Evolutionary conservation across 2,329 filamentous ascomycete genomes (phyloP), one percentile per base, ranked within the genome.

Genomic region (Colletotrichum sp.): DNA sequence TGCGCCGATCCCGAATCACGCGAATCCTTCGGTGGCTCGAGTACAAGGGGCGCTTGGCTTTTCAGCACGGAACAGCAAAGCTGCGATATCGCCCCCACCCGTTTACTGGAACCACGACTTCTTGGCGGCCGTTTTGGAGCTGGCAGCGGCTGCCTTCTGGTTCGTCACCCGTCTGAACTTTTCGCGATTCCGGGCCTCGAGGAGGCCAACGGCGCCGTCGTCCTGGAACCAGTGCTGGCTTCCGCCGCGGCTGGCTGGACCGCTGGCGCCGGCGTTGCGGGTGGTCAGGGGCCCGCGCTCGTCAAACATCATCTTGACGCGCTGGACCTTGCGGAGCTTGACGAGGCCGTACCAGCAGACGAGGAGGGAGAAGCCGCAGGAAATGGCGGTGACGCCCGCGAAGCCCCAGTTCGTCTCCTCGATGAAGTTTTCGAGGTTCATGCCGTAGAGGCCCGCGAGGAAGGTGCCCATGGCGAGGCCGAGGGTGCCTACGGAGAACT

Each of bases 381-480:
- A 98, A 76, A 91, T 87, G 21, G 87, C 89, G 4, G 94, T 95
- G 76, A 99, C 93, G 70, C 91, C 91, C 63, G 90, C 90, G 83
- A 99, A 99, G 13, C 96, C 97, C 84, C 95, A 91, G 84, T 95
- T 92, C 2, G 95, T 96, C 83, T 99, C 96, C 87, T 99, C 97
- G 80, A 99, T 95, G 85, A 98, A 99, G 86, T 99, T 99, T 83
- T 98, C 98, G 78, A 99, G 88, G 87, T 99, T 99, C 96, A 99
- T 99, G 80, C 97, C 97, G 89, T 99, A 99, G n/a, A 99, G 92
- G n/a, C 96, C 96, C 10, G 97, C 98, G 81, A 98, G 91, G 83
- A 99, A 98, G 66, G 97, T 98, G 71, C 97, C 97, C 83, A 96
- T 95, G 71, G 95, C 96, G 64, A 99, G 92, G n/a, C 96, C 96